Percentiles rank a stretch among this genome's conserved stretches.
Conservation (phyloP, 306 rosid genomes). For the Luffa acutangula region DNA sequence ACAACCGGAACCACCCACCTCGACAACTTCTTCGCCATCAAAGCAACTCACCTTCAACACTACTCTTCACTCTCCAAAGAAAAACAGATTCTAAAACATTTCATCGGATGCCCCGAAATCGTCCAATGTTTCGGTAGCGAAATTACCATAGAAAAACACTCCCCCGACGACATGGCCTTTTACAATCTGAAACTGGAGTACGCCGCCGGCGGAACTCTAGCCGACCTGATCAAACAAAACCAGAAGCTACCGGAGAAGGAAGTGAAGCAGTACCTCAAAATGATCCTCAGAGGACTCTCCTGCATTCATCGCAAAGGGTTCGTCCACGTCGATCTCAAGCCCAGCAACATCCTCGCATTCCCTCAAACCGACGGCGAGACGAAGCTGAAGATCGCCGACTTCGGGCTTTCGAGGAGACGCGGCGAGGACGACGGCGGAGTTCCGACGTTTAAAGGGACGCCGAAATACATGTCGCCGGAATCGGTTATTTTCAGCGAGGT, state of each 20-base stretch:
- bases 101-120: background rate
- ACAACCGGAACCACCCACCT: background rate
- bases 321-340: background rate
- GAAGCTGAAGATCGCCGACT: background rate
- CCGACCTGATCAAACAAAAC: background rate
- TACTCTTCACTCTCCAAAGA: background rate
- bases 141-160: background rate
- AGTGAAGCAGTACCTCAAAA: background rate
- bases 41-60: background rate
- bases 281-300: background rate
- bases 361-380: background rate
- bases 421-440: background rate
- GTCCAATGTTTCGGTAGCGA: background rate
- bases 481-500: background rate
- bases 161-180: too few species aligned
- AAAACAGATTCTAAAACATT: background rate
- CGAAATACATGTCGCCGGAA: background rate
- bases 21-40: background rate
- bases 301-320: background rate
- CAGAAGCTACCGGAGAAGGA: background rate
- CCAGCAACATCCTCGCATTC: background rate
- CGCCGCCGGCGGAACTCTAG: background rate
- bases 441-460: background rate
- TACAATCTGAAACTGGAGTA: background rate
- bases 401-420: background rate